Evolutionary conservation across 2,329 filamentous ascomycete species (phyloP), one percentile per base, ranked within the genome.

Genomic region (Kalaharituber pfeilii): DNA sequence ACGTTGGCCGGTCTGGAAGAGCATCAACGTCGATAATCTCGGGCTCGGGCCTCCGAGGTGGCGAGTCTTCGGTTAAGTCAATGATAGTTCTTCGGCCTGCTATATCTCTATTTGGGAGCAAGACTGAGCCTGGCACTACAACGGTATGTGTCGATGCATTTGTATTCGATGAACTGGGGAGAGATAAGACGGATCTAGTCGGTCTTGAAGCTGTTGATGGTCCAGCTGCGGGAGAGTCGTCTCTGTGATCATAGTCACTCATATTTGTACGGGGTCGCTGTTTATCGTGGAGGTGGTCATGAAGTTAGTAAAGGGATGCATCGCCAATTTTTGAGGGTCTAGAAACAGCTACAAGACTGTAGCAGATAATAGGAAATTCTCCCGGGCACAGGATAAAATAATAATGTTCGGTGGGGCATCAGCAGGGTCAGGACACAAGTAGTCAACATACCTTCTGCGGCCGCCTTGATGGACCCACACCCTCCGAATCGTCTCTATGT

Each of bases 51-150:
- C 53, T 8, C 64, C 59, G 26, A 55, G 61, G 54, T 44, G 45
- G 52, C 52, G 42, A 62, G 59, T 72, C 72, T 24, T 70, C 66
- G 15, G 72, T 73, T 20, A 74, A 62, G 59, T 74, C 71, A 29
- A 74, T 73, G 7, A 72, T 66, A 50, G 69, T 66, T 47, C 39
- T 59, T 52, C n/a, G 54, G 5, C 15, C 22, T 47, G 18, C 15
- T 15, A 22, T 13, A 20, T 29, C 29, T 26, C 25, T 20, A 20
- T 24, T 30, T 28, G 25, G 22, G 45, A 52, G 42, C 44, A 50
- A 47, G 25, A 44, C 53, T 52, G 29, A 29, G 33, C n/a, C 36
- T 26, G 15, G 51, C 29, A 36, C 51, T 50, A 50, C 24, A 47
- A 52, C 24, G 52, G 25, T 44, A 26, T n/a, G 15, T 25, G 42